These are phyloP conservation scores for Hibiscus mutabilis DNA, from an alignment of 345 rosid genomes.

Conservation along the genomic window DNA sequence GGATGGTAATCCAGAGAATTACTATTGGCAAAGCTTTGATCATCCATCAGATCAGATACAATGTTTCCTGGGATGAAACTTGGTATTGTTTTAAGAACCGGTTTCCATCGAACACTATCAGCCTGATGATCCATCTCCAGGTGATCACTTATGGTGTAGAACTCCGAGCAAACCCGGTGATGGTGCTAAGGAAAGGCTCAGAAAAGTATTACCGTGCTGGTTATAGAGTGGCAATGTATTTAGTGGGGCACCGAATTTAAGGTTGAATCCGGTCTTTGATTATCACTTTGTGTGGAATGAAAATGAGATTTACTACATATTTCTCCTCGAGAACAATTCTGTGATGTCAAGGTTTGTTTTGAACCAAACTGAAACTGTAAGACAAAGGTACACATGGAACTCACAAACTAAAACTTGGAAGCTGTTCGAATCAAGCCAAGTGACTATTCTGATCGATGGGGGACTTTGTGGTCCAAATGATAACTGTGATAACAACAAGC, in stretches of 20 bases:
- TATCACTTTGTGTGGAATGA: constrained; percentile 27
- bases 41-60: constrained; percentile 36
- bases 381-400: neutral
- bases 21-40: constrained; percentile 52
- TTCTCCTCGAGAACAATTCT: constrained; percentile 3
- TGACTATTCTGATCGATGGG: neutral
- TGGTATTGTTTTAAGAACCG: constrained; percentile 16
- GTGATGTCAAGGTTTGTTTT: neutral
- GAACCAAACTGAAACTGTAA: neutral
- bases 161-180: neutral
- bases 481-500: constrained; percentile 24
- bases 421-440: neutral
- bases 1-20: neutral
- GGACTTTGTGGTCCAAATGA: constrained; percentile 33
- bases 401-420: neutral
- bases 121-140: constrained; percentile 17
- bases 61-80: constrained; percentile 39
- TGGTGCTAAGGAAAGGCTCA: neutral
- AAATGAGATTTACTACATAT: constrained; percentile 26
- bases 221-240: constrained; percentile 45
- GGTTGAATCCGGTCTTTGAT: neutral
- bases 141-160: too few species aligned
- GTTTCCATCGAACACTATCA: neutral
- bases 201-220: constrained; percentile 17
- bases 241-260: constrained; percentile 16